A percentile compares a stretch with the other conserved stretches of the same genome.
Evolutionary conservation across 495 filamentous ascomycete genomes (phyloP).

Genomic region (Neurospora sublineolata): DNA sequence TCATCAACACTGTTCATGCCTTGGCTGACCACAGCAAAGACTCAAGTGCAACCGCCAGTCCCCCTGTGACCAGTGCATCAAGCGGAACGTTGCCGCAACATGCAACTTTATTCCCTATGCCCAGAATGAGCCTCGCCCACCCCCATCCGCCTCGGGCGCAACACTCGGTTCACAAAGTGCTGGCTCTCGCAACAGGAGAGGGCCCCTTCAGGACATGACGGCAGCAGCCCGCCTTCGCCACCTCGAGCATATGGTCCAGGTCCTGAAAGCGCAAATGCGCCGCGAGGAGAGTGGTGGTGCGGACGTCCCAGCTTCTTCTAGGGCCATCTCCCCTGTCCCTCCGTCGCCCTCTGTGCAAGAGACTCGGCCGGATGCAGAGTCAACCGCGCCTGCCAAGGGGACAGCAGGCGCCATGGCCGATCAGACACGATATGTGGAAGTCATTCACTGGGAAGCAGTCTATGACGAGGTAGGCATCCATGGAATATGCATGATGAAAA

Average conservation of each 20-base stretch:
- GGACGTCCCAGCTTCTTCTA: background rate
- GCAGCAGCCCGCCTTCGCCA: slow-evolving; percentile 29
- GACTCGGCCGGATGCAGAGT: background rate
- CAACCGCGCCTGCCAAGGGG: slow-evolving; percentile 1
- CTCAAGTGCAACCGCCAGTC: slow-evolving; percentile 42
- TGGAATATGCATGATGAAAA: background rate
- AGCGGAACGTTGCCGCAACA: slow-evolving; percentile 29
- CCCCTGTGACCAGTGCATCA: slow-evolving; percentile 40
- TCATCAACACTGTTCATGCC: background rate
- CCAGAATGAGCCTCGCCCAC: background rate
- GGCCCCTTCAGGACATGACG: background rate
- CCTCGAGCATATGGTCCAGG: slow-evolving; percentile 40
- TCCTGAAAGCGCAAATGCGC: slow-evolving; percentile 25
- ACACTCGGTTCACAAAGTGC: slow-evolving; percentile 29
- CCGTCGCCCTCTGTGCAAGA: background rate
- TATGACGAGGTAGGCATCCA: slow-evolving; percentile 35
- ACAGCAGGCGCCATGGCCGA: slow-evolving; percentile 22
- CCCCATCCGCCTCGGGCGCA: slow-evolving; percentile 23
- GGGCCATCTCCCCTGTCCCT: background rate
- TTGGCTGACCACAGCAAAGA: slow-evolving; percentile 15
- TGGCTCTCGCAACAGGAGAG: slow-evolving; percentile 18
- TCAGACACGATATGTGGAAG: slow-evolving; percentile 38
- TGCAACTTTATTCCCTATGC: slow-evolving; percentile 32
- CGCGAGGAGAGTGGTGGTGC: background rate
- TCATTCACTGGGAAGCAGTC: slow-evolving; percentile 40